Conservation (phyloP, 345 rosid species). For the Euphorbia tirucalli region DNA sequence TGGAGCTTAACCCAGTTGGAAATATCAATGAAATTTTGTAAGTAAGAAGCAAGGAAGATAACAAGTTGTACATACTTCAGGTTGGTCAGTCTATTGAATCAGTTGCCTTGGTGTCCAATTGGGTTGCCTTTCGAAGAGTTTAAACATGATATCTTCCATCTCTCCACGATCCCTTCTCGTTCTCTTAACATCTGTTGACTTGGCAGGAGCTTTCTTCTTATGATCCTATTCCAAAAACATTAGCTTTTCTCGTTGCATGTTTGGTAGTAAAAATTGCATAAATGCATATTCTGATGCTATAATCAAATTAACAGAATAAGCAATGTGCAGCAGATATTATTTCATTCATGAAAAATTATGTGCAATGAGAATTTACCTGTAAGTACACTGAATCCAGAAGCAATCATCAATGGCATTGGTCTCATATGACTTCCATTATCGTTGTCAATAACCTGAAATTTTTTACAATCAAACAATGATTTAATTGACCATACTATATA, state of each 20-base stretch:
- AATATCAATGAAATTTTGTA: neutral
- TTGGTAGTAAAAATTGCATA: too few relatives aligned
- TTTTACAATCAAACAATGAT: constrained; percentile 7
- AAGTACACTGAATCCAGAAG: constrained; percentile 42
- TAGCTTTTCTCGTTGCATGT: constrained; percentile 18
- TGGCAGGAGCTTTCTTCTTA: constrained; percentile 63
- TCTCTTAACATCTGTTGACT: constrained; percentile 60
- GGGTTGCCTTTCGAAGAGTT: constrained; percentile 85
- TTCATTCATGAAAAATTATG: constrained; percentile 7
- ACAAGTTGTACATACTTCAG: constrained; percentile 52
- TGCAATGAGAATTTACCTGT: constrained; percentile 16
- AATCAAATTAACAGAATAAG: constrained; percentile 13
- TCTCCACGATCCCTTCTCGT: constrained; percentile 91
- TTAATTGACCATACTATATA: neutral
- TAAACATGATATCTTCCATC: constrained; percentile 70
- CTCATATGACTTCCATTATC: constrained; percentile 77
- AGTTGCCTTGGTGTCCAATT: constrained; percentile 78
- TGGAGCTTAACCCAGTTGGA: neutral
- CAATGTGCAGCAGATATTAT: constrained; percentile 13
- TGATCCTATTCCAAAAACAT: constrained; percentile 45
- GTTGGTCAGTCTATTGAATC: constrained; percentile 88
- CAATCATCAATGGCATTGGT: constrained; percentile 68
- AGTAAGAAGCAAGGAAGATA: neutral
- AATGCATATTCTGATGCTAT: too few relatives aligned
- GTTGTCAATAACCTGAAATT: constrained; percentile 71